These are phyloP conservation scores for Nelumbo lutea DNA, from an alignment of 164 flowering plant genomes.

Conservation along the genomic window DNA sequence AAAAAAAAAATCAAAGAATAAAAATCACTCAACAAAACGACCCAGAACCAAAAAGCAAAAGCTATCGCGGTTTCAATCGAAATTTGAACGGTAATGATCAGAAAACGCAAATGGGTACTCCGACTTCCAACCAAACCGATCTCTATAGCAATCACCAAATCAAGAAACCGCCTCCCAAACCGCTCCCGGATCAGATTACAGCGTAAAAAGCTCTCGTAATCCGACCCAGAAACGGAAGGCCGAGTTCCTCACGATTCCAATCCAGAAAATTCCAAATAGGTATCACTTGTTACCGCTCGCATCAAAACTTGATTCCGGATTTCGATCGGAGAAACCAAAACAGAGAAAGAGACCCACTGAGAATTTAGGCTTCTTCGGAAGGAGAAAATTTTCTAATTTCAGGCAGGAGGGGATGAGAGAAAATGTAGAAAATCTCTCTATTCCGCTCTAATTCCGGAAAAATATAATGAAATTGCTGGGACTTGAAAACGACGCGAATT, in stretches of 20 bases:
- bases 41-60: background rate
- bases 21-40: background rate
- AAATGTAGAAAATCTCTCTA: constrained; percentile 3
- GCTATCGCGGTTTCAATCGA: background rate
- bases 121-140: too few species aligned
- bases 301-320: background rate
- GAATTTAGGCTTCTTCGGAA: background rate
- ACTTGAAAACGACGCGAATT: too few species aligned
- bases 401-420: background rate
- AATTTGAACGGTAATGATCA: background rate
- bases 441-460: background rate
- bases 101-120: background rate
- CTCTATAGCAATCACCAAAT: background rate
- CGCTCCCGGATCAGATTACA: constrained; percentile 3
- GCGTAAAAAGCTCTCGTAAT: too few species aligned
- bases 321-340: background rate
- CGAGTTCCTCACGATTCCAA: background rate
- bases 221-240: constrained; percentile 1
- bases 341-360: too few species aligned
- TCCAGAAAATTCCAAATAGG: too few species aligned
- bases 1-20: constrained; percentile 1
- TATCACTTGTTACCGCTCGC: background rate
- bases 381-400: background rate
- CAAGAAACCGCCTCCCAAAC: background rate
- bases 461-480: too few species aligned